Evolutionary conservation across 108 stramenopile genomes (phyloP), one percentile per base, ranked within the genome.

Genomic region (Cylindrotheca fusiformis): DNA sequence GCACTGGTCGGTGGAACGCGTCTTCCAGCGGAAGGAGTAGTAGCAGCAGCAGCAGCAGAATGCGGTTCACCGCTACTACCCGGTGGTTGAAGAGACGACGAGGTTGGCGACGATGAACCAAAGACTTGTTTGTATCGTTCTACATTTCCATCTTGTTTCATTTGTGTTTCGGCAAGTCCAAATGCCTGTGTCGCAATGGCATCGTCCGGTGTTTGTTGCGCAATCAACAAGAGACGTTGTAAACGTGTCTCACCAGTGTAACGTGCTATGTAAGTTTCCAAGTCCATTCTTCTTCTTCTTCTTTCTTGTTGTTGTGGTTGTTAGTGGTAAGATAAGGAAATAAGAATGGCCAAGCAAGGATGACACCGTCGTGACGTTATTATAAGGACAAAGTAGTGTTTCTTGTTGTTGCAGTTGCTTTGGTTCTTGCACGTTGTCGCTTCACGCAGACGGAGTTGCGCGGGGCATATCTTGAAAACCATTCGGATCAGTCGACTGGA

Each of bases 181-280:
- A 74, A 83, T 19, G 84, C 86, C 24, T 49, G 51, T n/a, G 62
- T 4, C 2, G 71, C 36, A 4, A 58, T 21, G 28, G 52, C 48
- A 6, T 49, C 58, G 26, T 63, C 69, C n/a, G 61, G 26, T 12
- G 36, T 59, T 14, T 18, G 32, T 14, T 47, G 5, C 8, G 76
- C 84, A 49, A 83, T 68, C 36, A 78, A 71, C 32, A 87, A 58
- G 21, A 91, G 64, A 19, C 89, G 79, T 59, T 83, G 80, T 23
- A 91, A 68, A 29, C 70, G 67, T n/a, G 82, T 86, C 60, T 85
- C 84, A 41, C 79, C 29, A n/a, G 66, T 60, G 58, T 90, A 90
- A 48, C 77, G 81, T 18, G 66, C 61, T 47, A 90, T 86, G 67
- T 90, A 90, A n/a, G 79, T 50, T 33, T 74, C 68, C 44, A 90